Percentiles rank a stretch among this genome's conserved stretches.
phyloP scores from a whole-genome alignment of 139 green algal species.

The Chlamydomonas incerta region DNA sequence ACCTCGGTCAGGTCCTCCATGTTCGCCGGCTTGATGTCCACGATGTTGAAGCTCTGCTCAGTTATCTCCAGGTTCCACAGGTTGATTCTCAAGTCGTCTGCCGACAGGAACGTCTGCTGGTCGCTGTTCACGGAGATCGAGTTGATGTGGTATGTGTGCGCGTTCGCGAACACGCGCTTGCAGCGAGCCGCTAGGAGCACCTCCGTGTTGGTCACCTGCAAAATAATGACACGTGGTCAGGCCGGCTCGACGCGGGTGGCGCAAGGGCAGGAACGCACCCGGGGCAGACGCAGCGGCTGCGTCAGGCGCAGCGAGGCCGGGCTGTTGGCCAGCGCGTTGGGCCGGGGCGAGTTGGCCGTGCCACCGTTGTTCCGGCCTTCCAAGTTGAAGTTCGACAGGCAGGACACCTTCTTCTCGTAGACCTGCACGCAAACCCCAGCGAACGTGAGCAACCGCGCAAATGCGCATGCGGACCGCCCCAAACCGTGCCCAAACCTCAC shows the following conservation, averaged over 20 bases:
- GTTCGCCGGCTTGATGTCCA: constrained; percentile 98
- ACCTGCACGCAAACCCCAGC: constrained; percentile 61
- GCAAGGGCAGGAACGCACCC: background rate
- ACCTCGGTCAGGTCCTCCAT: constrained; percentile 99
- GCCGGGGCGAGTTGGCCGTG: background rate
- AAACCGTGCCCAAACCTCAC: constrained; percentile 51
- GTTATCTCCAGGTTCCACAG: constrained; percentile 97
- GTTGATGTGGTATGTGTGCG: constrained; percentile 99
- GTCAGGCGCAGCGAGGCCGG: constrained; percentile 28
- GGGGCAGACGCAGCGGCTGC: constrained; percentile 13
- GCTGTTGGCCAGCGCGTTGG: constrained; percentile 41
- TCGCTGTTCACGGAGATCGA: constrained; percentile 90
- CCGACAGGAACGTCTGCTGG: constrained; percentile 96
- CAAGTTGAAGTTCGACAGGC: constrained; percentile 89
- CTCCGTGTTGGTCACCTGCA: constrained; percentile 61
- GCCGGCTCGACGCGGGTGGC: background rate
- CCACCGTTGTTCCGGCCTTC: constrained; percentile 43
- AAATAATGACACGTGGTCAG: background rate
- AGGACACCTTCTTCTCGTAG: constrained; percentile 88
- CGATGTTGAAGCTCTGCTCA: constrained; percentile 96
- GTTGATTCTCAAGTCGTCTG: constrained; percentile 95
- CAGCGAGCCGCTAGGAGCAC: constrained; percentile 65
- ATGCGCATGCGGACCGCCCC: too few relatives aligned
- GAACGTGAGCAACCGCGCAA: background rate
- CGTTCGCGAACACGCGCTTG: constrained; percentile 89